Conservation (phyloP, 192 early-diverging fungal genomes). For the Coemansia sp. region DNA sequence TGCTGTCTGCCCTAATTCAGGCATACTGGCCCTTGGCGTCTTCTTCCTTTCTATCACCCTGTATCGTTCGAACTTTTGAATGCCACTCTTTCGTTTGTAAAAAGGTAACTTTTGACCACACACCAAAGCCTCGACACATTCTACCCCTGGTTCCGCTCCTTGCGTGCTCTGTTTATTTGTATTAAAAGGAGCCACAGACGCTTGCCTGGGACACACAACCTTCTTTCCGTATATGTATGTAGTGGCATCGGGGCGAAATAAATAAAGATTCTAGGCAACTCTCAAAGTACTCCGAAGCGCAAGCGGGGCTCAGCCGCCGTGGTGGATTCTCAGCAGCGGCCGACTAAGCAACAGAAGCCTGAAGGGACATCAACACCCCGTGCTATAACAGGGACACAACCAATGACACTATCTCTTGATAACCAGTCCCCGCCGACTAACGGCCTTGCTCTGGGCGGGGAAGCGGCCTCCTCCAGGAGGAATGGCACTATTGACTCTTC, state of each 20-base stretch:
- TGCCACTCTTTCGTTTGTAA: slow-evolving; percentile 7
- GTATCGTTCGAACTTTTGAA: neutral
- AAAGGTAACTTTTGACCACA: neutral
- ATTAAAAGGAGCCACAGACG: neutral
- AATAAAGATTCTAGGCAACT: slow-evolving; percentile 49
- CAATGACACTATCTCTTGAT: slow-evolving; percentile 30
- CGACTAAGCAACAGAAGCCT: slow-evolving; percentile 29
- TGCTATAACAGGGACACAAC: slow-evolving; percentile 11
- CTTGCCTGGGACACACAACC: neutral
- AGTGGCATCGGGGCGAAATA: slow-evolving; percentile 21
- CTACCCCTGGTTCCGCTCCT: neutral
- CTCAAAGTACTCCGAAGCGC: slow-evolving; percentile 44
- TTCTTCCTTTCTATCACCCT: neutral
- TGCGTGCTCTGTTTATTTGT: neutral
- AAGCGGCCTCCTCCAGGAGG: neutral
- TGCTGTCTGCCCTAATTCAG: neutral
- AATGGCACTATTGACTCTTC: slow-evolving; percentile 15
- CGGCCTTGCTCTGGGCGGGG: slow-evolving; percentile 6
- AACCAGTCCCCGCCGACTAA: slow-evolving; percentile 4
- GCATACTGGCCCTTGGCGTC: neutral
- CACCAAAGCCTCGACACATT: neutral
- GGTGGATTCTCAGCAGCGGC: slow-evolving; percentile 22
- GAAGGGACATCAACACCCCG: slow-evolving; percentile 14
- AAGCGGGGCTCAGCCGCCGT: slow-evolving; percentile 36
- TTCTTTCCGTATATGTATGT: slow-evolving; percentile 8